Base-by-base conservation (phyloP, 805 yeast genomes). In the Wickerhamomyces bovis region DNA sequence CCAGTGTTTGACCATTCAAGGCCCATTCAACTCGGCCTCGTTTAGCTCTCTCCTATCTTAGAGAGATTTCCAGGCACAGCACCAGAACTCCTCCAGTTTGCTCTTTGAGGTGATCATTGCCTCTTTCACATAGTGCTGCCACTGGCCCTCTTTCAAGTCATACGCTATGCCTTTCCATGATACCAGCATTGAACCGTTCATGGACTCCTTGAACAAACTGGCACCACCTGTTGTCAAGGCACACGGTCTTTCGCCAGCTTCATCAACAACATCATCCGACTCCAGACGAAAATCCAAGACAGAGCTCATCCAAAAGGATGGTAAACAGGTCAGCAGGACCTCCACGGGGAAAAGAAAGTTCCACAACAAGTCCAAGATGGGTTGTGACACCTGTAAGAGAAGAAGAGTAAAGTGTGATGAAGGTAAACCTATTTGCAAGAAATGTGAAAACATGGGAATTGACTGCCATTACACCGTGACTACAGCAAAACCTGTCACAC, bases 321-420 rank as follows among this genome's bases (percentile, higher is more conserved):
- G 73, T 6, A 69, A 70, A 49, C 65, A 60, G 38, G 72, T 66
- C 8, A 65, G 68, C 41, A 66, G 58, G 48, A 64, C 69, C 1
- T 68, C 85, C 0, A 77, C 81, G 0, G 88, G 85, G 6, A 90
- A 89, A 66, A 75, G 97, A 40, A 85, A 87, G 58, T 92, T 84
- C 58, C 98, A 92, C 62, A 85, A 82, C 49, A 92, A 92, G 65
- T 85, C 95, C 31, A 77, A 95, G 47, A 78, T 80, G 47, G 98
- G 98, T 0, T 90, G 98, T 67, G 77, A 81, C 36, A 86, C 95
- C 2, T 90, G 98, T 67, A 90, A 90, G 61, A 76, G 79, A 53
- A 76, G 98, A 56, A 72, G 97, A 44, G 97, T 92, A 38, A 90
- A 90, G 62, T 90, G 98, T 71, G 97, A 90, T 62, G 97, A 92